phyloP scores from a whole-genome alignment of 139 green algal genomes.

The Asterochloris sp. region DNA sequence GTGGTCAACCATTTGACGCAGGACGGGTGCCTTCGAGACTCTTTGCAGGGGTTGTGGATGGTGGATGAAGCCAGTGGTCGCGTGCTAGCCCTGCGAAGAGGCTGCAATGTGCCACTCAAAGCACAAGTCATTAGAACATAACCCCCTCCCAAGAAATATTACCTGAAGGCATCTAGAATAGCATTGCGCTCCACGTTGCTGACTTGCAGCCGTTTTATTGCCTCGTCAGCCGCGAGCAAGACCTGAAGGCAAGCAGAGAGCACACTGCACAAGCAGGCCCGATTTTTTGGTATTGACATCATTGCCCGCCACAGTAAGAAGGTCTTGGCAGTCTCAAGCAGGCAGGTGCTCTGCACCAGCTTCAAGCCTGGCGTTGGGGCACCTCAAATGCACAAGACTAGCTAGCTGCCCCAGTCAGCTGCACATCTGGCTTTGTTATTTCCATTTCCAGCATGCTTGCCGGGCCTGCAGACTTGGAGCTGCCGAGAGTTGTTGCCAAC shows the following conservation, averaged over 20 bases:
- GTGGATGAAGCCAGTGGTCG: neutral
- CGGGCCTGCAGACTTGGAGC: neutral
- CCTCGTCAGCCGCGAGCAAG: conserved; percentile 24
- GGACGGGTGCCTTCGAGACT: neutral
- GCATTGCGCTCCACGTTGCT: conserved; percentile 27
- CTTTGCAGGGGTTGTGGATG: neutral
- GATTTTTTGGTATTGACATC: neutral
- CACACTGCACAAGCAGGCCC: neutral
- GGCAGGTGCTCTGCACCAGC: neutral
- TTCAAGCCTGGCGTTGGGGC: neutral
- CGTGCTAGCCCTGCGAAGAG: neutral
- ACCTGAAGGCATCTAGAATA: conserved; percentile 26
- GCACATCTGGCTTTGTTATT: too few relatives aligned
- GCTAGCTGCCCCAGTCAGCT: neutral
- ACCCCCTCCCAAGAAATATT: neutral
- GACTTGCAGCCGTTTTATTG: conserved; percentile 23
- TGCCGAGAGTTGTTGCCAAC: neutral
- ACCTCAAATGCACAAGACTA: neutral
- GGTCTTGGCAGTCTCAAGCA: neutral
- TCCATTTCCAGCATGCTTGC: too few relatives aligned
- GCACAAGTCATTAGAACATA: neutral
- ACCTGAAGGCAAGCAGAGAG: conserved; percentile 13
- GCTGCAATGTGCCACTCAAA: neutral
- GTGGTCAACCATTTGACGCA: neutral
- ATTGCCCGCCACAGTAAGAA: neutral